phyloP scores from a whole-genome alignment of 1,284 basidiomycete species.

The Pseudozyma hubeiensis region DNA sequence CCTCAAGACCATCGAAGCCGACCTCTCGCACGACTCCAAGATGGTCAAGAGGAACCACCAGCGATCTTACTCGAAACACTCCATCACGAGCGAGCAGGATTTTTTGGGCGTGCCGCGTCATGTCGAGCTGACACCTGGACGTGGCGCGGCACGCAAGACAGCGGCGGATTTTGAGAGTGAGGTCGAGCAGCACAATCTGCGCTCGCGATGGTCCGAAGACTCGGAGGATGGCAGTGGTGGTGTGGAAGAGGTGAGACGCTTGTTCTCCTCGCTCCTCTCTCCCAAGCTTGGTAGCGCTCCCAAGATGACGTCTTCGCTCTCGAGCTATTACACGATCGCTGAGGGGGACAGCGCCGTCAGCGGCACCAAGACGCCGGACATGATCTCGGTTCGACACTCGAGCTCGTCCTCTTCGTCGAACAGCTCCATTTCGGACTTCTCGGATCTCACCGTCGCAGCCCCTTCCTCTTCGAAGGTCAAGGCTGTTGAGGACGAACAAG shows the following conservation, averaged over 20 bases:
- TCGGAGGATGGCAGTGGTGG: constrained; percentile 14
- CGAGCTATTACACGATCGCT: neutral
- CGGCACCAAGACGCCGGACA: constrained; percentile 16
- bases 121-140: constrained; percentile 26
- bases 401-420: constrained; percentile 15
- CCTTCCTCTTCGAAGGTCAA: neutral
- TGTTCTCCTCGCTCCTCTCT: constrained; percentile 7
- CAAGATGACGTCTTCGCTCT: constrained; percentile 5
- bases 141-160: constrained; percentile 2
- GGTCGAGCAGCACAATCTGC: constrained; percentile 1
- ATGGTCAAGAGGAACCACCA: constrained; percentile 20
- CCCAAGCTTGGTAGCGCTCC: constrained; percentile 6
- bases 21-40: constrained; percentile 29
- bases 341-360: neutral
- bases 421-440: constrained; percentile 21
- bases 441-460: constrained; percentile 9
- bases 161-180: constrained; percentile 1
- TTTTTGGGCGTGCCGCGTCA: constrained; percentile 5
- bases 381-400: constrained; percentile 8
- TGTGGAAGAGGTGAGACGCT: constrained; percentile 4
- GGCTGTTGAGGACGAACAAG: constrained; percentile 1
- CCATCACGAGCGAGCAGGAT: neutral
- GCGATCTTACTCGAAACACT: constrained; percentile 13
- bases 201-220: constrained; percentile 24
- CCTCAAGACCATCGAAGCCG: constrained; percentile 18